Evolutionary conservation across 2,329 filamentous ascomycete genomes (phyloP).

Genomic region (Aspergillus ibericus): DNA sequence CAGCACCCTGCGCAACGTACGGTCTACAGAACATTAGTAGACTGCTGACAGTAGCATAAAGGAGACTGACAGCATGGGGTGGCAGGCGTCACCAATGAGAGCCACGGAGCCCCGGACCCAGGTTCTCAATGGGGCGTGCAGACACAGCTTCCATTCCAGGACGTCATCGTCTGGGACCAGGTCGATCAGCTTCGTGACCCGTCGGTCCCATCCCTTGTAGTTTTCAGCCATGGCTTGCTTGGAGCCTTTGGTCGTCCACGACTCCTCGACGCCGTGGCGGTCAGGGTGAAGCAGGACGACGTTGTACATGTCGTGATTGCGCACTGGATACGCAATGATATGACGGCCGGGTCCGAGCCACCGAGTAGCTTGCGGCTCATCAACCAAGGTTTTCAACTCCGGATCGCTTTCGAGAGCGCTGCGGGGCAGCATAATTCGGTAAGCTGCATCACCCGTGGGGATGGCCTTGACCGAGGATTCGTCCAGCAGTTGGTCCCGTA

Average conservation of each 20-base stretch:
- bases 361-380: conserved; percentile 66
- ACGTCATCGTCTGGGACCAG: conserved; percentile 57
- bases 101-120: conserved; percentile 40
- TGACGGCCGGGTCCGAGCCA: conserved; percentile 76
- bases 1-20: conserved; percentile 47
- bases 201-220: conserved; percentile 61
- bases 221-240: conserved; percentile 63
- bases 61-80: conserved; percentile 46
- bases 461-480: conserved; percentile 27
- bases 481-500: conserved; percentile 43
- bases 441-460: conserved; percentile 70
- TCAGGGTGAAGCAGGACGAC: conserved; percentile 64
- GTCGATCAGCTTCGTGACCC: conserved; percentile 59
- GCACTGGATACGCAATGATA: conserved; percentile 76
- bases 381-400: conserved; percentile 66
- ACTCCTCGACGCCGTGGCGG: conserved; percentile 59
- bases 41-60: too few relatives aligned
- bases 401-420: conserved; percentile 66
- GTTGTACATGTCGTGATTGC: conserved; percentile 65
- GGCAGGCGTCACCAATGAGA: conserved; percentile 45
- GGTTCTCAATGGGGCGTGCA: conserved; percentile 33
- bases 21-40: conserved; percentile 18
- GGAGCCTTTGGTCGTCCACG: conserved; percentile 63
- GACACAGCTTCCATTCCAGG: conserved; percentile 41
- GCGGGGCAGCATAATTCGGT: conserved; percentile 73